A percentile compares a stretch with the other conserved stretches of the same genome.
phyloP scores from a whole-genome alignment of 495 filamentous ascomycete genomes.

The Neurospora tetraspora region DNA sequence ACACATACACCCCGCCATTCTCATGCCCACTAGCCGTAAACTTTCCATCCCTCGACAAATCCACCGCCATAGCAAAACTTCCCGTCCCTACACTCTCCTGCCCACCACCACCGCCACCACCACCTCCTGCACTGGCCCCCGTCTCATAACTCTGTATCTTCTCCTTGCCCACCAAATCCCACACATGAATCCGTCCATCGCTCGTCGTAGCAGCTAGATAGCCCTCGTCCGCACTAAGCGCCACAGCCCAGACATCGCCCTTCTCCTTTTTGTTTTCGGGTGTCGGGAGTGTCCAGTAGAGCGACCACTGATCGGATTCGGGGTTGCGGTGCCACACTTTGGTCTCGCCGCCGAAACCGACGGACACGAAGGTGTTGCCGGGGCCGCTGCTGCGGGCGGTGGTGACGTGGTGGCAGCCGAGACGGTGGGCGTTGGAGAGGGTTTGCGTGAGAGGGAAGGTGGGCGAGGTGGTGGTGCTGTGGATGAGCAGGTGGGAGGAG shows the following conservation, averaged over 20 bases:
- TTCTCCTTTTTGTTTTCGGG: conserved; percentile 31
- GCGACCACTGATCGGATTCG: conserved; percentile 44
- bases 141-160: conserved; percentile 77
- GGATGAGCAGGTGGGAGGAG: conserved; percentile 65
- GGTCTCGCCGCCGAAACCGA: conserved; percentile 79
- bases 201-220: conserved; percentile 74
- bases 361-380: conserved; percentile 64
- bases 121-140: conserved; percentile 50
- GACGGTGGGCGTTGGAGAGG: conserved; percentile 62
- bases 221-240: conserved; percentile 69
- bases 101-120: neutral
- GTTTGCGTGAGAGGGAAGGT: conserved; percentile 70
- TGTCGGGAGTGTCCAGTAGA: conserved; percentile 22
- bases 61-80: conserved; percentile 76
- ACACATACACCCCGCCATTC: conserved; percentile 88
- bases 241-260: conserved; percentile 75
- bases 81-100: conserved; percentile 7
- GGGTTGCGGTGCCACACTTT: conserved; percentile 58
- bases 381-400: conserved; percentile 42
- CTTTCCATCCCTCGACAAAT: conserved; percentile 64
- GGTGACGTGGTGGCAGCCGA: conserved; percentile 82
- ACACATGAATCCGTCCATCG: conserved; percentile 79
- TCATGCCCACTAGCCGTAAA: conserved; percentile 88
- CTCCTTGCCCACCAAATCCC: conserved; percentile 48
- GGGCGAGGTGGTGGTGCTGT: conserved; percentile 58